Evolutionary conservation across 371 early-diverging fungal species (phyloP), one percentile per base, ranked within the genome.

Genomic region (Coemansia sp.): DNA sequence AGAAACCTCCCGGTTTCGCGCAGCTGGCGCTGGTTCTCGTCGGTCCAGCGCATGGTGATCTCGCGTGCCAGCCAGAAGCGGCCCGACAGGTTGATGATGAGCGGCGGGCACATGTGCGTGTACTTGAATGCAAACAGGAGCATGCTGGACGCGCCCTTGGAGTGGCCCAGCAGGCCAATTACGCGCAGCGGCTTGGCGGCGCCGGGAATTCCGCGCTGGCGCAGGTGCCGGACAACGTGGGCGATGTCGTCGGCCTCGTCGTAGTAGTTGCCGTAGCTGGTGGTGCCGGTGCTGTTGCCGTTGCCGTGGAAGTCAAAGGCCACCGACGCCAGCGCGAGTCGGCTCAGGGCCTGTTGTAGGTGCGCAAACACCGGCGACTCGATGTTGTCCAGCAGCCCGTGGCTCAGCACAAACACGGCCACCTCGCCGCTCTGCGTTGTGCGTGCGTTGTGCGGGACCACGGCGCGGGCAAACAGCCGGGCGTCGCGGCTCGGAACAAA

Each of bases 261-360:
- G 31, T 59, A 45, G 70, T 77, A 77, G 64, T 81, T 77, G 48
- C 78, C 80, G 59, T 79, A 79, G 12, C 60, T 61, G 10, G 81
- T 81, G 6, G 34, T 34, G 9, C 77, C 77, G 0, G 69, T 69
- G 55, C 79, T 79, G 16, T 52, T 54, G 10, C 81, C 81, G 65
- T 77, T 81, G 30, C 81, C 81, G 16, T 63, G 80, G 41, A 79
- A 81, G 42, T 81, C 81, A 35, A 81, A 69, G 30, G 69, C 61
- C 7, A 78, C 45, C 3, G 72, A 59, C 5, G 64, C 57, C 56
- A 60, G 42, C 11, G 64, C 61, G n/a, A 62, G 20, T 3, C 9
- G 4, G 12, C 4, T 26, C 12, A 52, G 56, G 3, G 59, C 20
- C 11, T 36, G 20, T 11, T 75, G 72, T 35, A 80, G 43, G 16